phyloP scores from a whole-genome alignment of 306 rosid species.

The Elaeagnus macrophylla region DNA sequence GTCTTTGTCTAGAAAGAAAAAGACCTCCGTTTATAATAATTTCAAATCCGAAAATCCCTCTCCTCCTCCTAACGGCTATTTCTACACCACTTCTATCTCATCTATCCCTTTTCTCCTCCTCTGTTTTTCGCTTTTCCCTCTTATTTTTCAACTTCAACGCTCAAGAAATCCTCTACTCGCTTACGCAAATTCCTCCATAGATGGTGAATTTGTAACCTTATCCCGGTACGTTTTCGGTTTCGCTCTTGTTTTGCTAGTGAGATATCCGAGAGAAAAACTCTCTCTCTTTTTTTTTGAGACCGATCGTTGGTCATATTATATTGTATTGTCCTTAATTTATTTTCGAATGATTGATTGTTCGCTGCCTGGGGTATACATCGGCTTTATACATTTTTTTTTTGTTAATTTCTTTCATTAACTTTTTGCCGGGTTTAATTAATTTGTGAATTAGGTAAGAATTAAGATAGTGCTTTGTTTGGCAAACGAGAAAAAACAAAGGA shows the following conservation, averaged over 20 bases:
- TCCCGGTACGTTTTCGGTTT: conserved; percentile 33
- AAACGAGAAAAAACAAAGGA: background rate
- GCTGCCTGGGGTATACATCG: background rate
- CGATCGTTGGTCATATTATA: background rate
- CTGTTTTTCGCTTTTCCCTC: background rate
- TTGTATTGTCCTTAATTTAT: background rate
- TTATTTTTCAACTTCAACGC: conserved; percentile 15
- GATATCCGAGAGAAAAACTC: background rate
- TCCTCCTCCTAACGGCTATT: conserved; percentile 25
- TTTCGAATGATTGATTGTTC: background rate
- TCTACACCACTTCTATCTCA: background rate
- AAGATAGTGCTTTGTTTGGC: background rate
- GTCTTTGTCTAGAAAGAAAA: no score
- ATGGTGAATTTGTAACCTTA: conserved; percentile 14
- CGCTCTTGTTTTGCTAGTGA: conserved; percentile 13
- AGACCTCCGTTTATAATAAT: background rate
- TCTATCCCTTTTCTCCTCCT: background rate
- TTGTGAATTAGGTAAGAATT: background rate
- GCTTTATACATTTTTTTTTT: no score
- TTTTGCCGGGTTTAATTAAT: background rate
- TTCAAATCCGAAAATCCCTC: conserved; percentile 15
- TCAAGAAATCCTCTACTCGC: conserved; percentile 9
- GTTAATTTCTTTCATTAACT: no score
- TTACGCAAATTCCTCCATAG: background rate
- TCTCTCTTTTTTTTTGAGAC: background rate